phyloP scores from a whole-genome alignment of 176 grass and related monocot species.

The Bolboschoenus planiculmis region DNA sequence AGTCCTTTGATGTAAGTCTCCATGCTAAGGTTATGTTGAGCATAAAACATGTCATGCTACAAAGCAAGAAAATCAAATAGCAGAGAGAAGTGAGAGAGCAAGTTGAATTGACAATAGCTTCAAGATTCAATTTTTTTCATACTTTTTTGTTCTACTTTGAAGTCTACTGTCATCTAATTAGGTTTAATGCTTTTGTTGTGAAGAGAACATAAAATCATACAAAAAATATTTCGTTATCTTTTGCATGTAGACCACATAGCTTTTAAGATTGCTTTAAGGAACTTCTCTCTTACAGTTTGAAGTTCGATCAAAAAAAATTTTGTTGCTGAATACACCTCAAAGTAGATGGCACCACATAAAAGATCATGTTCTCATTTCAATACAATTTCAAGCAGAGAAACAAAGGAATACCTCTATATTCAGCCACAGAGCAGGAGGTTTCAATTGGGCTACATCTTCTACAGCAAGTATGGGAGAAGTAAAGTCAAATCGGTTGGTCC shows the following conservation, averaged over 20 bases:
- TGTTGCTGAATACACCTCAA: neutral
- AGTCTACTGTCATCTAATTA: neutral
- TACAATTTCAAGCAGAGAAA: neutral
- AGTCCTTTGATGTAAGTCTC: conserved; percentile 53
- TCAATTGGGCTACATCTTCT: conserved; percentile 59
- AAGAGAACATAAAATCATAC: neutral
- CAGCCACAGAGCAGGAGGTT: conserved; percentile 62
- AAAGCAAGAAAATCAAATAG: conserved; percentile 8
- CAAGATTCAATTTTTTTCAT: neutral
- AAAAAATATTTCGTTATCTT: neutral
- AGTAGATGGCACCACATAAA: neutral
- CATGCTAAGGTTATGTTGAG: conserved; percentile 83
- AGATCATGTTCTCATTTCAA: neutral
- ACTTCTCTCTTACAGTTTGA: too few relatives aligned
- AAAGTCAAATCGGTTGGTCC: conserved; percentile 37
- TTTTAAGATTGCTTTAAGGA: neutral
- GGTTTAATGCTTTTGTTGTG: neutral
- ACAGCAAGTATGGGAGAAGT: conserved; percentile 48
- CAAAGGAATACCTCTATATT: conserved; percentile 68
- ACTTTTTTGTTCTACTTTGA: neutral
- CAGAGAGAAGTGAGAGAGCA: neutral
- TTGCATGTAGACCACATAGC: neutral
- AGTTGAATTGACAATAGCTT: neutral
- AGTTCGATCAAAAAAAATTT: neutral
- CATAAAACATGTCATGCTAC: conserved; percentile 87